Evolutionary conservation across 345 rosid genomes (phyloP), one percentile per base, ranked within the genome.

Genomic region (Rhodomyrtus tomentosa): DNA sequence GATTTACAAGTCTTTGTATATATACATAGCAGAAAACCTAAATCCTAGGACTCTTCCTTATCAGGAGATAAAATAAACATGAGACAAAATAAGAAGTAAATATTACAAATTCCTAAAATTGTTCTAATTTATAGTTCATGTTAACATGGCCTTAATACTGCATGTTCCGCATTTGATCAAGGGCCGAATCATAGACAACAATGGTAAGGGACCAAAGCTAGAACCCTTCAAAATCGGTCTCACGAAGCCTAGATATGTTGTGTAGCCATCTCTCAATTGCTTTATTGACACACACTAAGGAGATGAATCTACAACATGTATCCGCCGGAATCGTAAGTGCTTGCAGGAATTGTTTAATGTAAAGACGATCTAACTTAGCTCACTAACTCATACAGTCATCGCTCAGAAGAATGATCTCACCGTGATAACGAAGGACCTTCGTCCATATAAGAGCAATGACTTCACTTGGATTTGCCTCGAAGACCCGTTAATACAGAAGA

Each of bases 111-210:
- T n/a, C n/a, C n/a, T n/a, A n/a, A n/a, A n/a, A n/a, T n/a, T n/a
- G n/a, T n/a, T n/a, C n/a, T n/a, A n/a, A n/a, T n/a, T n/a, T n/a
- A n/a, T n/a, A n/a, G n/a, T n/a, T n/a, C n/a, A n/a, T n/a, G n/a
- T n/a, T n/a, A n/a, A n/a, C n/a, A n/a, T n/a, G n/a, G 80, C 83
- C 25, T 29, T 73, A 84, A 32, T 25, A 21, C 83, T 86, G 20
- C 81, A 79, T 14, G 50, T 84, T 50, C 86, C 84, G 4, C 58
- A 82, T 84, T 80, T 89, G 15, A 85, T 86, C 27, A 55, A 85
- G 62, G 49, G 84, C 56, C 87, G 89, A 72, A 68, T 87, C 32
- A 73, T 88, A 25, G 83, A 85, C 42, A 38, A 25, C 40, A 84
- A 87, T 53, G 88, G 87, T 87, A 82, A 80, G 55, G 20, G 55